Evolutionary conservation across 2,329 filamentous ascomycete species (phyloP), one percentile per base, ranked within the genome.

Genomic region (Neurospora sp.): DNA sequence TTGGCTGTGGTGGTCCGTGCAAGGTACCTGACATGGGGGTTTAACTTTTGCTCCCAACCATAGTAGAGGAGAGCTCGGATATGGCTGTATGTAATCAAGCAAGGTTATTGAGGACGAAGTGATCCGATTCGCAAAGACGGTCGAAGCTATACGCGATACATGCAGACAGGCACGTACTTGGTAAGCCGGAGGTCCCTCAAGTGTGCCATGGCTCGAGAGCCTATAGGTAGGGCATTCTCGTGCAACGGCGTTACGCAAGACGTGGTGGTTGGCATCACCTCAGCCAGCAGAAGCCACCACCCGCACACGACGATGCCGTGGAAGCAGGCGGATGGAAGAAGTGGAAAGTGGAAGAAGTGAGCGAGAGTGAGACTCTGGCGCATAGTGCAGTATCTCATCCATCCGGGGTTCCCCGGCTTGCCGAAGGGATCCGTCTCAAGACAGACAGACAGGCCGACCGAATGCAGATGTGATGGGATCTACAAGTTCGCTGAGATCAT

Each of bases 161-260:
- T 62, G 52, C 52, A 62, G 52, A 62, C 15, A 36, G 52, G 52
- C 52, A 62, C 52, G 8, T 62, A 62, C 52, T 62, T 62, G 52
- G 28, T 33, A 62, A n/a, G 28, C 52, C 52, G 52, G 6, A 36
- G 52, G 52, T 36, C 52, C 23, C 28, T 62, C 23, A 33, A 62
- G 52, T 62, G 52, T 62, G 52, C 52, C 28, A 62, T 62, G 52
- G 52, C 52, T 62, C 52, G 28, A 62, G 52, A 62, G 52, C 52
- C 28, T 62, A 62, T 62, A 62, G 52, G 52, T 3, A 43, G 79
- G 8, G 71, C 70, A 0, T 88, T 87, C 70, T 81, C 78, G 0
- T 74, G 73, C 2, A 84, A 80, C 0, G 86, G 87, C 0, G 73
- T 76, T 8, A 73, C 86, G 2, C 71, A 62, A 43, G 40, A 57